phyloP scores from a whole-genome alignment of 192 early-diverging fungal genomes.

The Podila verticillata region DNA sequence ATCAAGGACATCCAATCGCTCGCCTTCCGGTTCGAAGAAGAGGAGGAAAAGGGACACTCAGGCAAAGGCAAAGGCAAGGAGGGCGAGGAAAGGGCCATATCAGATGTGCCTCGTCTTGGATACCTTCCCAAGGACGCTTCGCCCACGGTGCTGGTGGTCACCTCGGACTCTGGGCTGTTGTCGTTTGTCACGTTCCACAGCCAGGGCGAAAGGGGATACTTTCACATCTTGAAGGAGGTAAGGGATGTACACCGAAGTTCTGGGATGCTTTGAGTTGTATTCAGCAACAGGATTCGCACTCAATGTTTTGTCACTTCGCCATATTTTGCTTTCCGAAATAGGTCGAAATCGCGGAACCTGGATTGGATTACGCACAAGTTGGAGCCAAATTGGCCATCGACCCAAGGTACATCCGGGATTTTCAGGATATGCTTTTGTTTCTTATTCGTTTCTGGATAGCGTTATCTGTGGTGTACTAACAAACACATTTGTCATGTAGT shows the following conservation, averaged over 20 bases:
- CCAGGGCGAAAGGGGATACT: constrained; percentile 52
- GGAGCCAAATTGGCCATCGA: constrained; percentile 38
- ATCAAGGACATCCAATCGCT: constrained; percentile 53
- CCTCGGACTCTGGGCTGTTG: constrained; percentile 50
- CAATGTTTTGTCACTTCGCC: not conserved
- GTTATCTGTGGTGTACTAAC: no score
- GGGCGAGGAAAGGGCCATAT: not conserved
- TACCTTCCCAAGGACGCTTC: constrained; percentile 26
- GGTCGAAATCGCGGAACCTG: constrained; percentile 28
- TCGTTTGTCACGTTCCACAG: constrained; percentile 70
- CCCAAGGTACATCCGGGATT: constrained; percentile 15
- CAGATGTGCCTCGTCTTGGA: constrained; percentile 17
- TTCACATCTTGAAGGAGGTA: constrained; percentile 42
- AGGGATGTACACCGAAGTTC: not conserved
- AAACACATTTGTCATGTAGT: not conserved
- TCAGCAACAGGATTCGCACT: no score
- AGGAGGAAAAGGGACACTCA: not conserved
- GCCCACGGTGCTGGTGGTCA: constrained; percentile 23
- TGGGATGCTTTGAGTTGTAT: no score
- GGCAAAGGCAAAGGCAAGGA: not conserved
- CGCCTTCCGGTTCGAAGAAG: constrained; percentile 11
- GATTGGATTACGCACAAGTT: constrained; percentile 14
- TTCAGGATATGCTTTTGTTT: not conserved
- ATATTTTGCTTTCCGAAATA: constrained; percentile 3
- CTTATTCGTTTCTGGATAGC: no score